These are phyloP conservation scores for Venturiaceae sp. DNA, from an alignment of 2,329 filamentous ascomycete species.

Conservation along the genomic window DNA sequence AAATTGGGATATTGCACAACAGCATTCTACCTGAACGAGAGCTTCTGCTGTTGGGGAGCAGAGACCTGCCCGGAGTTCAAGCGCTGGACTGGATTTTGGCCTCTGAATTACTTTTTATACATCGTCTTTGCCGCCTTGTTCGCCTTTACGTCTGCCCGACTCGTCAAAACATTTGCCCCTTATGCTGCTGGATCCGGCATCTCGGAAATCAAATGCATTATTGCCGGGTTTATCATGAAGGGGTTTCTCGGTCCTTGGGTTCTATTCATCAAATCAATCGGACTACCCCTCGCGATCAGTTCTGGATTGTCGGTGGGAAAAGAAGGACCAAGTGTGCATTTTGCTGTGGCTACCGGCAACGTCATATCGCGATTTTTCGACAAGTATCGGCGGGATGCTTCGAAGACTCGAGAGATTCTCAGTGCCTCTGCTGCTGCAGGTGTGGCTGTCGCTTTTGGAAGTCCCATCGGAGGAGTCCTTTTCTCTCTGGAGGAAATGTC, in stretches of 20 bases:
- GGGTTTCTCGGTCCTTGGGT: conserved; percentile 91
- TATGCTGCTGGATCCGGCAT: conserved; percentile 96
- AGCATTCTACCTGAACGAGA: conserved; percentile 93
- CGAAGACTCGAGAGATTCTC: conserved; percentile 89
- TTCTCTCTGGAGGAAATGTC: conserved; percentile 95
- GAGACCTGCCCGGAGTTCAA: conserved; percentile 87
- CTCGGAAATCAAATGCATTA: conserved; percentile 98
- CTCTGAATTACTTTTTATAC: conserved; percentile 80
- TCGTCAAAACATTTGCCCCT: conserved; percentile 87
- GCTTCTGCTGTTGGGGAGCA: conserved; percentile 96
- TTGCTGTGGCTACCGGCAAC: conserved; percentile 94
- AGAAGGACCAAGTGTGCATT: conserved; percentile 97
- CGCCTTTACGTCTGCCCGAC: conserved; percentile 67
- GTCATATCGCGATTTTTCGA: conserved; percentile 88
- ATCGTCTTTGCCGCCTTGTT: conserved; percentile 77
- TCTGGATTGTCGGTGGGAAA: conserved; percentile 93
- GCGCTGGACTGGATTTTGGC: conserved; percentile 69
- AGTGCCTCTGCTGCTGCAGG: conserved; percentile 92
- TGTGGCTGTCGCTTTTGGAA: conserved; percentile 93
- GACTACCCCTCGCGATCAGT: conserved; percentile 81
- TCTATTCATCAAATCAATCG: conserved; percentile 86
- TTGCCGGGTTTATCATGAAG: conserved; percentile 98
- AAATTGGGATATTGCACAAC: conserved; percentile 95
- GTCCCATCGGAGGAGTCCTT: conserved; percentile 90
- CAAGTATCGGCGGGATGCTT: conserved; percentile 85